Conservation (phyloP, 1,139 yeast genomes). For the Yamadazyma spencermartinsiae region DNA sequence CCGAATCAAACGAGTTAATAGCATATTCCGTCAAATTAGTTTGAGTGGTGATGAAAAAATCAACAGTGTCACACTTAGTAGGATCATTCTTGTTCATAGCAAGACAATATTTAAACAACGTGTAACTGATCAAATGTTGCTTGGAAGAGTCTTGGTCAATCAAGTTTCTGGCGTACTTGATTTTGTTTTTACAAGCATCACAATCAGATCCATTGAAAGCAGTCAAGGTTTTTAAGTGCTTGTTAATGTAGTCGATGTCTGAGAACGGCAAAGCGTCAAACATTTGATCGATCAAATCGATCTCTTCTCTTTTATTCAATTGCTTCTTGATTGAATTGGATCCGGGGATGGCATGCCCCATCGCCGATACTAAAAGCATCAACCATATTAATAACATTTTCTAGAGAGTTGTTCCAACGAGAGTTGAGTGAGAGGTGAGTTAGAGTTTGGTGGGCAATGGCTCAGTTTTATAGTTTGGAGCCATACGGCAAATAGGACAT, state of each 20-base stretch:
- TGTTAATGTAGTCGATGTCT: conserved; percentile 33
- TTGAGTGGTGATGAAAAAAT: conserved; percentile 41
- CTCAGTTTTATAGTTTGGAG: too few species aligned
- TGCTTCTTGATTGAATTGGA: conserved; percentile 19
- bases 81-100: conserved; percentile 29
- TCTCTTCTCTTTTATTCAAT: conserved; percentile 17
- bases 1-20: conserved; percentile 23
- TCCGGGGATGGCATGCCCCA: conserved; percentile 23
- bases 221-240: conserved; percentile 27
- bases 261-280: conserved; percentile 23
- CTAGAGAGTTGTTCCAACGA: too few species aligned
- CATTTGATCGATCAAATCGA: conserved; percentile 25
- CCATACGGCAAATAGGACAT: too few species aligned
- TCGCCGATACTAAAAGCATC: conserved; percentile 3
- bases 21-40: conserved; percentile 19
- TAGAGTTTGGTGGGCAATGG: too few species aligned
- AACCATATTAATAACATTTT: background rate
- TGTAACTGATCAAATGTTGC: conserved; percentile 36
- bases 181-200: conserved; percentile 36
- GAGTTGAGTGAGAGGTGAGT: too few species aligned
- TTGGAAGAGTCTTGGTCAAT: conserved; percentile 31
- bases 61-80: conserved; percentile 33
- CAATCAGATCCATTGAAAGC: conserved; percentile 33
- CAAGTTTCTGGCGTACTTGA: conserved; percentile 31
- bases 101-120: conserved; percentile 39